Evolutionary conservation across 129 eudicot genomes (phyloP), one percentile per base, ranked within the genome.

Genomic region (Chrysanthemum makinoi): DNA sequence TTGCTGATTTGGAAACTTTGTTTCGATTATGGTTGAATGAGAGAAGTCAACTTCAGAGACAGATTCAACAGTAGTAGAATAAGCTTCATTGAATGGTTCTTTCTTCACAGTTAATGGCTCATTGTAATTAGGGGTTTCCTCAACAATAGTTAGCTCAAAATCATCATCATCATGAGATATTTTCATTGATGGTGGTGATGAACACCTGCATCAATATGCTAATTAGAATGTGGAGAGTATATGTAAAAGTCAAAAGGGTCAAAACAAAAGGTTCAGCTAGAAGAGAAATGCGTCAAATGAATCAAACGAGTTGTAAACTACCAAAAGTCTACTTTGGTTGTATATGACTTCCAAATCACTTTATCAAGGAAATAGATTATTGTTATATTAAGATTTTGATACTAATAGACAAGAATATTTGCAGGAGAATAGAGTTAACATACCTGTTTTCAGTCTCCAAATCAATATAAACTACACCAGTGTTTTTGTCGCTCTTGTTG

Each of bases 91-190:
- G 50, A 61, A 18, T 16, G 90, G 91, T 60, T 90, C 86, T 84
- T 86, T 93, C 72, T 84, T 79, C 61, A 91, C 86, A 70, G 66
- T 58, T 30, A 83, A 77, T 55, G 81, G 68, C 20, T 86, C 85
- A 43, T 20, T 30, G 76, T 77, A 49, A 62, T 77, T 55, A 61
- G 92, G 98, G 68, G 98, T 93, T 86, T 89, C 98, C 49, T 80
- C 75, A 67, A 93, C 95, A 74, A 81, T 28, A 50, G 88, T 75
- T 72, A 83, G 67, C 55, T 87, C 86, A 17, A 73, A 67, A 77
- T 72, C 84, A 72, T 79, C 64, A 77, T 71, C 84, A 71, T 77
- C 64, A 19, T 79, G 69, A 65, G 82, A 75, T 50, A 54, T 35
- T 5, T 35, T 35, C 44, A 35, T 35, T 35, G 44, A 48, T 24